Conservation (phyloP, 345 rosid species). For the Geranium rotundifolium region DNA sequence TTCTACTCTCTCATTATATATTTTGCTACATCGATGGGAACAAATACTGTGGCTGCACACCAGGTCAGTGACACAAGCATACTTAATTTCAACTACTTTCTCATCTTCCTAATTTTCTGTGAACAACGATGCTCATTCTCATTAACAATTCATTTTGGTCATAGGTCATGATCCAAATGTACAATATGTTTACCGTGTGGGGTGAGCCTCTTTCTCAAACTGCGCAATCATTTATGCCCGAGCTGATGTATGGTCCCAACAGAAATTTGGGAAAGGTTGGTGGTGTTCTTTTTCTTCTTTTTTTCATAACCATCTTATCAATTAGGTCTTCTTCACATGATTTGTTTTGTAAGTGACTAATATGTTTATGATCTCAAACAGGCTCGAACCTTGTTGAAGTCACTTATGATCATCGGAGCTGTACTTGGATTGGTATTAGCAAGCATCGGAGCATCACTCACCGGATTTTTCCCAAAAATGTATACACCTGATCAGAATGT, state of each 20-base stretch:
- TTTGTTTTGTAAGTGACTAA: not conserved
- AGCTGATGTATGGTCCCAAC: slow-evolving; percentile 30
- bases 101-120: not conserved
- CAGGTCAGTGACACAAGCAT: slow-evolving; percentile 36
- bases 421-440: slow-evolving; percentile 29
- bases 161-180: slow-evolving; percentile 33
- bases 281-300: not conserved
- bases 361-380: slow-evolving; percentile 14
- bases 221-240: slow-evolving; percentile 32
- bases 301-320: not conserved
- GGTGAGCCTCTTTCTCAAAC: slow-evolving; percentile 40
- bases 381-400: slow-evolving; percentile 41
- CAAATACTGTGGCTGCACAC: slow-evolving; percentile 69
- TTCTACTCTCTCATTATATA: slow-evolving; percentile 70
- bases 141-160: too few relatives aligned
- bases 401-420: slow-evolving; percentile 39
- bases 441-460: slow-evolving; percentile 32
- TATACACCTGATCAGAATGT: slow-evolving; percentile 35
- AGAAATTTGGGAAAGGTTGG: slow-evolving; percentile 34
- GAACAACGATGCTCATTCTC: not conserved
- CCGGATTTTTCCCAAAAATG: slow-evolving; percentile 37
- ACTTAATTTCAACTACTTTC: not conserved
- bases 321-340: too few relatives aligned
- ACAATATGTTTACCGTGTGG: slow-evolving; percentile 37
- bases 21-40: slow-evolving; percentile 82